Percentiles rank a stretch among this genome's conserved stretches.
These are phyloP conservation scores for cucumber (Cucumis sativus) DNA, from an alignment of 306 rosid genomes.

Conservation along the genomic window Cucumber_9930_V3 NC_026655.2:4979501-4980000, in stretches of 20 bases:
- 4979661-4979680: neutral
- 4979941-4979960: neutral
- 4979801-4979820: neutral
- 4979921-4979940: neutral
- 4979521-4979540: neutral
- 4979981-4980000: neutral
- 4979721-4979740: neutral
- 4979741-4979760: neutral
- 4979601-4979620: neutral
- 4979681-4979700: neutral
- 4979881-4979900: neutral
- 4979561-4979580: neutral
- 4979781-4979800: neutral
- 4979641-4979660: neutral
- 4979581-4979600: too few species aligned
- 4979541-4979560: neutral
- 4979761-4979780: neutral
- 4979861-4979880: neutral
- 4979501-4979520: neutral
- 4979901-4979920: neutral
- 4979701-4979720: neutral
- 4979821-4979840: conserved; percentile 3
- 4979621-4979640: neutral
- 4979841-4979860: neutral
- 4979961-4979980: neutral